Base-by-base conservation (phyloP, 2,329 filamentous ascomycete species). In the Neonectria hederae region DNA sequence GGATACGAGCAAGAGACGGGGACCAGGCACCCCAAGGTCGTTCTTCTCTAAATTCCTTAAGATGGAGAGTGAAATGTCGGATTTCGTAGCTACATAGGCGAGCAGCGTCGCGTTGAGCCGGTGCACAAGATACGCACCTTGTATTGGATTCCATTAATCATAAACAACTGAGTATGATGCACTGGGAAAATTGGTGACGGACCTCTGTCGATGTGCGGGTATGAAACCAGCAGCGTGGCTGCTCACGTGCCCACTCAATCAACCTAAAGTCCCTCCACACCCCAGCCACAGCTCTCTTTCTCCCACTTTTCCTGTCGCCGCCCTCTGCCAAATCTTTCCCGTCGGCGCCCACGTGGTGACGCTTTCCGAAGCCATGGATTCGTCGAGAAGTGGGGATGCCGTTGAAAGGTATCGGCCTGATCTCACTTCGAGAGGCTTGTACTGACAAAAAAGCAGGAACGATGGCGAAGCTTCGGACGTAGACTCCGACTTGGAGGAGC, bases 401-500 rank as follows among this genome's bases (percentile, higher is more conserved):
- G 6, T 26, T 19, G 52, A 59, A 26, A 54, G 56, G 63, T 63
- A 19, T 11, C 21, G 14, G n/a, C 42, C 13, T 26, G 8, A 3
- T 24, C 19, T 24, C 22, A 4, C 24, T 19, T 10, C 2, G 4
- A 11, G 32, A 45, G 30, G 26, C 30, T n/a, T 5, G 8, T 6
- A 51, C 54, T 71, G 45, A 72, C 46, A 11, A n/a, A n/a, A n/a
- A 26, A 6, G 4, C 32, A 74, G 69, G 22, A 49, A 67, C 26
- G 55, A 62, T 28, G 75, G 72, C 24, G 70, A 76, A 35, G 71
- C 73, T 5, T 82, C 80, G 11, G 81, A 83, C 60, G 79, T 78
- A 21, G 81, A 83, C 60, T 83, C 81, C 17, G 81, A 83, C 58
- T 71, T 80, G n/a, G 78, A 82, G 64, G 80, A 82, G 69, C 74